Conservation (phyloP, 2,329 filamentous ascomycete species). For the Waltergamsia citrina region DNA sequence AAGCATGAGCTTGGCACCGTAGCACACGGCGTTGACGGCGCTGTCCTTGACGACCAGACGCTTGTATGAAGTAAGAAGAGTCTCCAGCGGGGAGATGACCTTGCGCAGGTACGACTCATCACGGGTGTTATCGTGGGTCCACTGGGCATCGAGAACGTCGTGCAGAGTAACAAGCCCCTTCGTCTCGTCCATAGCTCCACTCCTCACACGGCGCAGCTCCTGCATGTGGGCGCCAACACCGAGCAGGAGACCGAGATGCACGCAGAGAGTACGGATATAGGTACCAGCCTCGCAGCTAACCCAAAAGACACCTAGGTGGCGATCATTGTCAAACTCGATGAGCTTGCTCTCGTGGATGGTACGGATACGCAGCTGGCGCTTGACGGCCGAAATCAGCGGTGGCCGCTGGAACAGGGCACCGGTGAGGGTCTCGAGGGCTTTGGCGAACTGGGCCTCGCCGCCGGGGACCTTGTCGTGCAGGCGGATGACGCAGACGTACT, state of each 20-base stretch:
- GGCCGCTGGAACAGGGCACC: slow-evolving; percentile 89
- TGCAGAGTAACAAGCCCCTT: slow-evolving; percentile 88
- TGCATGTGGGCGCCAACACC: slow-evolving; percentile 97
- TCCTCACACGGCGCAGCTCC: slow-evolving; percentile 87
- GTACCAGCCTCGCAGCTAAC: slow-evolving; percentile 96
- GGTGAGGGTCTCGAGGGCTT: slow-evolving; percentile 90
- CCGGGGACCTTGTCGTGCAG: slow-evolving; percentile 93
- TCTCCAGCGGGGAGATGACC: slow-evolving; percentile 90
- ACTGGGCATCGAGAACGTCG: slow-evolving; percentile 81
- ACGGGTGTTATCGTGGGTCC: slow-evolving; percentile 88
- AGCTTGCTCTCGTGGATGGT: slow-evolving; percentile 97
- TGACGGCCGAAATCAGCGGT: slow-evolving; percentile 95
- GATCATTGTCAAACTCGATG: slow-evolving; percentile 96
- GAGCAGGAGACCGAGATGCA: slow-evolving; percentile 69
- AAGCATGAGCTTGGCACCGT: slow-evolving; percentile 98
- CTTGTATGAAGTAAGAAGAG: slow-evolving; percentile 87
- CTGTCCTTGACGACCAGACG: slow-evolving; percentile 87
- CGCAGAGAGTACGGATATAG: slow-evolving; percentile 96
- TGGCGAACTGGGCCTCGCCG: slow-evolving; percentile 84
- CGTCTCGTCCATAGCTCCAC: slow-evolving; percentile 89
- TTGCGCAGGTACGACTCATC: slow-evolving; percentile 87
- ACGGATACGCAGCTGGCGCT: slow-evolving; percentile 95
- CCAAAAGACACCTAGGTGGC: slow-evolving; percentile 97
- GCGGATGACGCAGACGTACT: slow-evolving; percentile 93
- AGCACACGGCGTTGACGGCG: slow-evolving; percentile 89